Evolutionary conservation across 495 filamentous ascomycete genomes (phyloP).

Genomic region (Peziza echinospora): DNA sequence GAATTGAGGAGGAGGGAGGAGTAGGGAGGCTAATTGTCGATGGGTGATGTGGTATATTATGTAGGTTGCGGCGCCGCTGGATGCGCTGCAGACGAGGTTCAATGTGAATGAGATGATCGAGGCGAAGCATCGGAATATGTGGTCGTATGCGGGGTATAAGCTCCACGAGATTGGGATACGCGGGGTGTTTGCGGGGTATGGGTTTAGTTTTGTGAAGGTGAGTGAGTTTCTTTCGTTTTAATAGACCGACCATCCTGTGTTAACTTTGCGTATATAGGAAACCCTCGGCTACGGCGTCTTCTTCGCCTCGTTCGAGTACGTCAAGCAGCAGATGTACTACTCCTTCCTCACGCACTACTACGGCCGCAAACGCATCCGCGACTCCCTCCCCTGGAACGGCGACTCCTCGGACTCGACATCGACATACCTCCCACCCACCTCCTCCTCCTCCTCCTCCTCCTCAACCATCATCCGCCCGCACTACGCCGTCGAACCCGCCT

Average conservation of each 20-base stretch:
- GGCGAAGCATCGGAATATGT: constrained; percentile 56
- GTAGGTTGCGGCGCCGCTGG: constrained; percentile 56
- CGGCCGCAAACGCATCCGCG: constrained; percentile 24
- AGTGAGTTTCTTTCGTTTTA: too few relatives aligned
- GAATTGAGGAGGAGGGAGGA: too few relatives aligned
- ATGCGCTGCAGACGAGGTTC: constrained; percentile 65
- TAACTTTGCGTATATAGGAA: constrained; percentile 23
- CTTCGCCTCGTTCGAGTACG: constrained; percentile 67
- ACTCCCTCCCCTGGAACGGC: constrained; percentile 19
- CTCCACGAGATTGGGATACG: constrained; percentile 61
- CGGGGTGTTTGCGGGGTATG: constrained; percentile 57
- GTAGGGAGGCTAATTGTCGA: too few relatives aligned
- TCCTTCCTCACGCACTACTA: constrained; percentile 60
- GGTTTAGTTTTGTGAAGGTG: constrained; percentile 46
- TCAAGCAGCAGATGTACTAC: constrained; percentile 74
- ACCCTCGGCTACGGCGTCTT: constrained; percentile 62
- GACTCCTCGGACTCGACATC: constrained; percentile 1
- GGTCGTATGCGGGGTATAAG: constrained; percentile 54
- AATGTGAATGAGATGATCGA: constrained; percentile 45
- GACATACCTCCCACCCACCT: neutral
- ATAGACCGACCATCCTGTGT: too few relatives aligned
- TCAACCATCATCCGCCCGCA: constrained; percentile 52
- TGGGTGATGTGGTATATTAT: neutral
- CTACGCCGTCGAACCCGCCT: constrained; percentile 64
- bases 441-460: constrained; percentile 2